Evolutionary conservation across 2,329 filamentous ascomycete genomes (phyloP), one percentile per base, ranked within the genome.

Genomic region (Verruconis gallopava): DNA sequence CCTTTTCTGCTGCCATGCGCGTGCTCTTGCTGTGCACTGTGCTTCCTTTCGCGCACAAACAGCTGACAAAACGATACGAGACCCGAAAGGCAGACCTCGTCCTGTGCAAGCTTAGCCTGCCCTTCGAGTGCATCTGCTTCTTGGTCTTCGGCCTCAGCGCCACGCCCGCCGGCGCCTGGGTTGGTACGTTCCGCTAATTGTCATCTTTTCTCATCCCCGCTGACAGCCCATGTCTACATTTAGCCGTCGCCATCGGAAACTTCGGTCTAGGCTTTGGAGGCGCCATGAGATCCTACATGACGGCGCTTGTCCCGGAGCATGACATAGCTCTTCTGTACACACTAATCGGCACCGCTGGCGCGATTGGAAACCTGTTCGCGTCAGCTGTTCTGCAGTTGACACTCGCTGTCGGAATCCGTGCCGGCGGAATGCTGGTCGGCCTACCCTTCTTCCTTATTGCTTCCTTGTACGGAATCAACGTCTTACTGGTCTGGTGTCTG

Each of bases 271-370:
- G 40, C 17, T 42, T 35, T 32, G 30, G 25, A 3, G 25, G 19
- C 15, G 28, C 40, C 6, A 20, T 42, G 9, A 14, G 40, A 3
- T 42, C 40, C 3, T 42, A 19, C 15, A 37, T 37, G 28, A 42
- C 40, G 4, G 5, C 4, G 5, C 15, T 42, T 4, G 40, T 42
- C 13, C 28, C 40, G n/a, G 32, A 21, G 19, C 4, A 35, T 17
- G 40, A 42, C 14, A 25, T 42, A 15, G 32, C 25, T 4, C 32
- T 42, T n/a, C 40, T 42, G 4, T 42, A 42, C 18, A 42, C 40
- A 15, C n/a, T 42, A 6, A 35, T 37, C 21, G 32, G 21, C 5
- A 21, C 32, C 6, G 28, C 32, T 37, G 40, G 21, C 18, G 28
- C 21, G 12, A 13, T 42, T 5, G 40, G 40, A 13, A 18, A 28